Evolutionary conservation across 2,329 filamentous ascomycete species (phyloP).

Genomic region (Ophiostoma sp.): DNA sequence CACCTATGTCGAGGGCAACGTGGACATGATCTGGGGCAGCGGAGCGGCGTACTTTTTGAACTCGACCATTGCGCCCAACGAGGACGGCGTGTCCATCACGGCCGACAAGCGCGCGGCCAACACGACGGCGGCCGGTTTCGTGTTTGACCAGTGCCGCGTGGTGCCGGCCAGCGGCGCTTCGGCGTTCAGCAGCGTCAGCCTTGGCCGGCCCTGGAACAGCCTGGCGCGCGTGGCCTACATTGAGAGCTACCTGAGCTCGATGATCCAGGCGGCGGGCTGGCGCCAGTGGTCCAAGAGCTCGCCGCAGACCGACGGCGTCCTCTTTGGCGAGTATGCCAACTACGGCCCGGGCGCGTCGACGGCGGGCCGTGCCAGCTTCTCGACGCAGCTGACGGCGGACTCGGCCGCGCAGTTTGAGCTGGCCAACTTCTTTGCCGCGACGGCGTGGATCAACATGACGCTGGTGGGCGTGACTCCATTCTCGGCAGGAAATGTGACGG

Average conservation of each 20-base stretch:
- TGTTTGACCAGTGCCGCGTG: constrained; percentile 44
- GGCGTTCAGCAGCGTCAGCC: constrained; percentile 35
- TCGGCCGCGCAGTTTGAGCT: constrained; percentile 38
- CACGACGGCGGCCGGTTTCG: constrained; percentile 40
- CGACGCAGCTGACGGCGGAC: constrained; percentile 18
- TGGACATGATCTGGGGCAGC: constrained; percentile 37
- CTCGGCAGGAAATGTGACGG: not conserved
- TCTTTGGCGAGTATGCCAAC: constrained; percentile 45
- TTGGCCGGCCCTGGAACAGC: constrained; percentile 45
- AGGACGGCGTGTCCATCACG: constrained; percentile 19
- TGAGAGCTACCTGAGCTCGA: constrained; percentile 26
- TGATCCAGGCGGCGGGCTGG: constrained; percentile 46
- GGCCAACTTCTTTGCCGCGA: constrained; percentile 38
- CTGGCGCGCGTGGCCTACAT: constrained; percentile 46
- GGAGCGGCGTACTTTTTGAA: constrained; percentile 42
- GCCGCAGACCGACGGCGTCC: constrained; percentile 34
- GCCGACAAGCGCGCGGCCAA: constrained; percentile 33
- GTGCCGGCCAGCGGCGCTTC: not conserved
- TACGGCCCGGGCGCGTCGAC: constrained; percentile 21
- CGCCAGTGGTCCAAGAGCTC: constrained; percentile 34
- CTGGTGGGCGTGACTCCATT: constrained; percentile 38
- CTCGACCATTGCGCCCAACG: constrained; percentile 37
- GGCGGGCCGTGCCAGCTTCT: not conserved
- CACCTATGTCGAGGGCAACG: constrained; percentile 34
- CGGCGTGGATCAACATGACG: constrained; percentile 41